These are phyloP conservation scores for Fraxinus nigra DNA, from an alignment of 305 asterid species.

Conservation along the genomic window DNA sequence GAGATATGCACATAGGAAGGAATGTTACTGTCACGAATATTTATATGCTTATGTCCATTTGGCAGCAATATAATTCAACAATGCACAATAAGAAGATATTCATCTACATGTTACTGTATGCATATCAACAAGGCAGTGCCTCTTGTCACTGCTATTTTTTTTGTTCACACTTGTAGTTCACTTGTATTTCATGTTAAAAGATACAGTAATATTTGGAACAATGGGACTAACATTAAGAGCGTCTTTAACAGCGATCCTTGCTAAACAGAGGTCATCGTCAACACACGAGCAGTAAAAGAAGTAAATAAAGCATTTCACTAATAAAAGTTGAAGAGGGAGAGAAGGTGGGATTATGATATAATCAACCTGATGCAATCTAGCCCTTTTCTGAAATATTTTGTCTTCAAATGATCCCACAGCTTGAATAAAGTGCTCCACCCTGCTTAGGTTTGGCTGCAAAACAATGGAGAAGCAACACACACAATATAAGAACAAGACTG, in stretches of 20 bases:
- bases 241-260: neutral
- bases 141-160: neutral
- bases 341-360: neutral
- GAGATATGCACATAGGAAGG: neutral
- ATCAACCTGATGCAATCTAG: conserved; percentile 78
- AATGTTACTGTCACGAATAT: neutral
- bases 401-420: conserved; percentile 95
- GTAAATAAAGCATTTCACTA: neutral
- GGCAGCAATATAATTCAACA: conserved; percentile 2
- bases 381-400: conserved; percentile 90
- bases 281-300: conserved; percentile 4
- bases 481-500: conserved; percentile 13
- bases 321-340: conserved; percentile 16
- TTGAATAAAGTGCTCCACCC: conserved; percentile 90
- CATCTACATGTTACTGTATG: neutral
- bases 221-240: neutral
- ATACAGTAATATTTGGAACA: neutral
- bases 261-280: neutral
- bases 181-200: neutral
- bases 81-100: conserved; percentile 5
- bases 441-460: conserved; percentile 72
- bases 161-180: conserved; percentile 3
- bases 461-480: conserved; percentile 13
- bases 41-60: conserved; percentile 11
- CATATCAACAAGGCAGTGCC: neutral